These are phyloP conservation scores for Botryobasidium botryosum DNA, from an alignment of 768 basidiomycete genomes.

Conservation along the genomic window DNA sequence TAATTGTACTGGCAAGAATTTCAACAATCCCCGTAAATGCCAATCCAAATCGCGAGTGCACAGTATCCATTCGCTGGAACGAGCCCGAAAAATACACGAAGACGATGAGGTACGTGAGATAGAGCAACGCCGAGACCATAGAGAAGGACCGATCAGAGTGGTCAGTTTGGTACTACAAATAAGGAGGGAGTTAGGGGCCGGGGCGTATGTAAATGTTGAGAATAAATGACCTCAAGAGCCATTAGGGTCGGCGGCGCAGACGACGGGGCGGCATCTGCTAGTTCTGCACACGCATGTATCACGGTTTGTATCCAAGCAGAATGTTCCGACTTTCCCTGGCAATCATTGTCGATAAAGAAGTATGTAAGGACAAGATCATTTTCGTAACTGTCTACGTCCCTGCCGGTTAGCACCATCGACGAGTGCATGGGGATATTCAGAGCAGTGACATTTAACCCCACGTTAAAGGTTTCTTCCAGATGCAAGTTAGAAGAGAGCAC, in stretches of 20 bases:
- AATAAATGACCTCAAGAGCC: constrained; percentile 27
- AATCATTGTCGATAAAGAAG: constrained; percentile 63
- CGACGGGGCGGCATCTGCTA: constrained; percentile 26
- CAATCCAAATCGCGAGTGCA: constrained; percentile 82
- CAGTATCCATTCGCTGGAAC: constrained; percentile 58
- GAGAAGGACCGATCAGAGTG: constrained; percentile 23
- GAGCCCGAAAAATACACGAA: constrained; percentile 59
- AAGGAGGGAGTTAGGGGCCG: constrained; percentile 19
- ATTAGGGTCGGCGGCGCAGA: constrained; percentile 29
- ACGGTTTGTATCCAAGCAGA: constrained; percentile 45
- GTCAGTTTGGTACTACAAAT: constrained; percentile 7
- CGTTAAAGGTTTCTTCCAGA: constrained; percentile 41
- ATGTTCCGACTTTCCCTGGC: constrained; percentile 45
- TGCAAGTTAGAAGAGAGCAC: constrained; percentile 33
- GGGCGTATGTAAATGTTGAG: constrained; percentile 11
- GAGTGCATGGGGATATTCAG: constrained; percentile 49
- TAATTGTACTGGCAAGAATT: constrained; percentile 82
- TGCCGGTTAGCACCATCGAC: constrained; percentile 61
- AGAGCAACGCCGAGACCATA: constrained; percentile 52
- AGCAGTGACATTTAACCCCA: constrained; percentile 36
- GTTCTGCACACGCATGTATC: constrained; percentile 22
- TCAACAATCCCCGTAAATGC: constrained; percentile 89
- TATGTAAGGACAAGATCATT: constrained; percentile 65
- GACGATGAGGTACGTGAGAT: constrained; percentile 60
- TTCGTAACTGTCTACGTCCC: constrained; percentile 39